Base-by-base conservation (phyloP, 2,329 filamentous ascomycete species). In the Fonsecaea pugnacius region DNA sequence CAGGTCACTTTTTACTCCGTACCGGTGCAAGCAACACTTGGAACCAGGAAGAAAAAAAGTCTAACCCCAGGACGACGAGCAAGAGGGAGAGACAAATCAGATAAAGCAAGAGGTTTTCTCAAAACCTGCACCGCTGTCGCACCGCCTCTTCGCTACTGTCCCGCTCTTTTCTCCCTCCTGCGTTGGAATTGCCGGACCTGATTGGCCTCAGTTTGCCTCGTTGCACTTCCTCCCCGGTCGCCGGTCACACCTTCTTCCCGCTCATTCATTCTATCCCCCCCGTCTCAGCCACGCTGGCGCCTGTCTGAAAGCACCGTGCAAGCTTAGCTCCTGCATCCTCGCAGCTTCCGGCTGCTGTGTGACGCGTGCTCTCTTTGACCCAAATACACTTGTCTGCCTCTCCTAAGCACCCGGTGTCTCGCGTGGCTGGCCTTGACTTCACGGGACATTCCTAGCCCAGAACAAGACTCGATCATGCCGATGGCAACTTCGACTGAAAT, bases 391-490 rank as follows among this genome's bases (percentile, higher is more conserved):
- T 57, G 43, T 24, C 64, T 61, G 48, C 56, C 58, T 56, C 43
- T 57, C 50, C 60, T 62, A 52, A 52, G 57, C 50, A 52, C 53
- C 60, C 14, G 55, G 57, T 51, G 53, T 27, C 52, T 61, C 57
- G 52, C 43, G 58, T 66, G 64, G 62, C 60, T 65, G 64, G 61
- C 43, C 62, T 64, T 38, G 55, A 48, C 58, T 52, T 58, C 56
- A 60, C 54, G 64, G 58, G 58, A 56, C 56, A 57, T 63, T 67
- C 57, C 63, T 67, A 52, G 57, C 18, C 46, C 46, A 51, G 62
- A 67, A 56, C 32, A 51, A 55, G 48, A 59, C 40, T 64, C 51
- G 67, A 69, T 24, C 50, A 65, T 65, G 67, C 67, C 62, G 65
- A 69, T 58, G 55, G 60, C 65, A 56, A 58, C 48, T 40, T 67